Evolutionary conservation across 2,329 filamentous ascomycete species (phyloP).

Genomic region (Tolypocladium cylindrosporum): DNA sequence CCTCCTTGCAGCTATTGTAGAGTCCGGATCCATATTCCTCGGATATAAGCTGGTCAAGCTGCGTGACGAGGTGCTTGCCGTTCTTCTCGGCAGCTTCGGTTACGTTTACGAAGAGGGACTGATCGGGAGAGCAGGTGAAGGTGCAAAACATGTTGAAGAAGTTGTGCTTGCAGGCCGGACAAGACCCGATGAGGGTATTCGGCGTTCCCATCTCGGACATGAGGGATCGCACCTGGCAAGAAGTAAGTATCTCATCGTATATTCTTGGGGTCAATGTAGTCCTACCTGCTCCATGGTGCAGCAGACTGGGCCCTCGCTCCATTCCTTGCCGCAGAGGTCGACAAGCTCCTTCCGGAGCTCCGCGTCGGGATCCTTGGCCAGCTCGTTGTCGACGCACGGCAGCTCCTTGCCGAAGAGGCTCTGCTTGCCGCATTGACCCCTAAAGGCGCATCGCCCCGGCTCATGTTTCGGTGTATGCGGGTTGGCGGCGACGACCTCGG

Average conservation of each 20-base stretch:
- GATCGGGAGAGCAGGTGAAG: conserved; percentile 95
- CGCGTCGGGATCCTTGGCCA: conserved; percentile 64
- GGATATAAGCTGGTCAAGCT: conserved; percentile 83
- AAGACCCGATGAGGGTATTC: conserved; percentile 81
- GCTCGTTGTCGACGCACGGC: conserved; percentile 84
- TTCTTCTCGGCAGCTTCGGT: conserved; percentile 59
- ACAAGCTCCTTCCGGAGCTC: conserved; percentile 69
- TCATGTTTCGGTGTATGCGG: conserved; percentile 59
- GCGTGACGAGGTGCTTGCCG: conserved; percentile 60
- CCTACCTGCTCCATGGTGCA: conserved; percentile 68
- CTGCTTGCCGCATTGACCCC: conserved; percentile 85
- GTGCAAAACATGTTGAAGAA: conserved; percentile 98
- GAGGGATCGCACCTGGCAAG: conserved; percentile 59
- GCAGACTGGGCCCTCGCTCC: conserved; percentile 76
- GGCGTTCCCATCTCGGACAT: conserved; percentile 79
- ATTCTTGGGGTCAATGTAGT: neutral
- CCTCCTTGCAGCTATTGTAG: conserved; percentile 96
- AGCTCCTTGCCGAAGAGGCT: conserved; percentile 82
- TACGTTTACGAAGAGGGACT: conserved; percentile 90
- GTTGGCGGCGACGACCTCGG: conserved; percentile 15
- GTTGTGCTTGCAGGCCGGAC: conserved; percentile 94
- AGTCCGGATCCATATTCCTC: conserved; percentile 77
- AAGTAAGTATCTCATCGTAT: neutral
- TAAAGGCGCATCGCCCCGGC: conserved; percentile 77
- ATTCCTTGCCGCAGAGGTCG: conserved; percentile 77